Base-by-base conservation (phyloP, 257 asterid genomes). In the Plantago ovata region DNA sequence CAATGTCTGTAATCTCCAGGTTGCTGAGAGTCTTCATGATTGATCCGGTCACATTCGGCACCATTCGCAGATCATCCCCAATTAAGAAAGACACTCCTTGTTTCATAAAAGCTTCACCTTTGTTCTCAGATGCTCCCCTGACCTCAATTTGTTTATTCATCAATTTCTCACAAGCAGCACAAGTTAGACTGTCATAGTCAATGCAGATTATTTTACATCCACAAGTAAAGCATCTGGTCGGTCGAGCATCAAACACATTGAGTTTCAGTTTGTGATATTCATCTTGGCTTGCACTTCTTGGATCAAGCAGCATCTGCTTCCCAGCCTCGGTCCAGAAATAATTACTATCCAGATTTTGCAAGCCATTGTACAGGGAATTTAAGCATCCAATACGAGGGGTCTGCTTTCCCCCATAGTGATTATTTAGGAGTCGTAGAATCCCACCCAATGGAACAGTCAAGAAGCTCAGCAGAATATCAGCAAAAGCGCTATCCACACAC, bases 361-460 rank as follows among this genome's bases (percentile, higher is more conserved):
- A 28, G 13, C 66, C 44, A 0, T 66, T 10, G 33, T 57, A 63
- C 56, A 72, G 23, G 45, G 63, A 46, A 45, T 28, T 28, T 13
- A 67, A 11, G 67, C 73, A 56, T 32, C 76, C 76, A n/a, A 70
- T 4, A 1, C 12, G 15, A 5, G 59, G 60, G 3, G 43, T 20
- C 8, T 23, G 12, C 0, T 33, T 38, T 0, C 32, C 48, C 16
- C 21, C 41, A 28, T 56, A 18, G 16, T 58, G 71, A n/a, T 38
- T 7, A 20, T 38, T 1, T 10, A 63, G 8, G 3, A 52, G 5
- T 4, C 14, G 10, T 1, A 59, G 1, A 13, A 63, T 72, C 0
- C 6, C 33, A 20, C 62, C 76, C 22, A 74, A 16, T 6, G 79
- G 79, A 32, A 73, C 13, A 0, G 69, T 42, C 16, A 69, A 46